Evolutionary conservation across 2,329 filamentous ascomycete genomes (phyloP).

Genomic region (Ustilaginoidea virens): DNA sequence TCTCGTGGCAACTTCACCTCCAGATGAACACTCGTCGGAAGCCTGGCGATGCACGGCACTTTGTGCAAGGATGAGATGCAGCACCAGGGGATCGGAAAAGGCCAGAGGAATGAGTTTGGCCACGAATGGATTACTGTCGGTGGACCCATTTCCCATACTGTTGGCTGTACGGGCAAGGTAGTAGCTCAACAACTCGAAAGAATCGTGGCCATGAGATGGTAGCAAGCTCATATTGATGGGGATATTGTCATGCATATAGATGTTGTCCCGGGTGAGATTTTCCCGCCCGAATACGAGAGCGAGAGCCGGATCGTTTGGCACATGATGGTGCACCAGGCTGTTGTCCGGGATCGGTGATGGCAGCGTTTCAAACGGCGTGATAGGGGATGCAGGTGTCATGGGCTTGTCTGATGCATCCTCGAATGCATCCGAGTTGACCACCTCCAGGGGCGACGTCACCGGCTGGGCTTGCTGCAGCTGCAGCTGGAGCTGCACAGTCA

Average conservation of each 20-base stretch:
- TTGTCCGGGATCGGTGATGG: not conserved
- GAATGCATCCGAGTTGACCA: not conserved
- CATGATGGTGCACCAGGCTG: not conserved
- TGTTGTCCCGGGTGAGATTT: constrained; percentile 1
- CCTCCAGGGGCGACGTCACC: not conserved
- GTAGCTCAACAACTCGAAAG: constrained; percentile 28
- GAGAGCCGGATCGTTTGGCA: constrained; percentile 1
- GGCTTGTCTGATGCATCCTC: constrained; percentile 1
- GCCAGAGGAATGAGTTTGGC: constrained; percentile 28
- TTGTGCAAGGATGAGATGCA: constrained; percentile 31
- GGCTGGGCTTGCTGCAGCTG: not conserved
- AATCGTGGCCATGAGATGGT: constrained; percentile 17
- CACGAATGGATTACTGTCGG: constrained; percentile 28
- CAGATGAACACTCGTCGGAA: constrained; percentile 11
- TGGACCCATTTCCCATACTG: constrained; percentile 32
- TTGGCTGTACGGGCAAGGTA: constrained; percentile 27
- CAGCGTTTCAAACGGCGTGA: not conserved
- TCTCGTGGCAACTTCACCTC: constrained; percentile 16
- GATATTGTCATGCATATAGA: constrained; percentile 6
- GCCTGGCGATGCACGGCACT: constrained; percentile 23
- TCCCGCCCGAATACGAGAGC: constrained; percentile 1
- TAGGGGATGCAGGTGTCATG: not conserved
- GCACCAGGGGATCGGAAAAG: constrained; percentile 27
- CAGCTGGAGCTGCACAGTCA: too few species aligned
- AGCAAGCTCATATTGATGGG: constrained; percentile 14